Percentiles rank a stretch among this genome's conserved stretches.
Evolutionary conservation across 2,329 filamentous ascomycete genomes (phyloP).

Genomic region (Aspergillus nomiae): DNA sequence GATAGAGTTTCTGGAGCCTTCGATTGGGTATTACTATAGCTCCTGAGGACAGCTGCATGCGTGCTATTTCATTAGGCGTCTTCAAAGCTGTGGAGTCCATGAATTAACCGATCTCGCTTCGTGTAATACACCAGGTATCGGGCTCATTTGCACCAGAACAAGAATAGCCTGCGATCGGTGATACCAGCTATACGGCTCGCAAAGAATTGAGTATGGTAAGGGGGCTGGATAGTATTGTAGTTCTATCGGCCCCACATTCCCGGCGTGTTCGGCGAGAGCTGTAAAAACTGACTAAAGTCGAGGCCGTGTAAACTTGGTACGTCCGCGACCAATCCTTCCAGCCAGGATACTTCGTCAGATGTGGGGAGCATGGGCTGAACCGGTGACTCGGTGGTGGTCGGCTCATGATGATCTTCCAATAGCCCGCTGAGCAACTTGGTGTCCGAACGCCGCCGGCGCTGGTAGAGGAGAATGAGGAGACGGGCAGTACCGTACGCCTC

Average conservation of each 20-base stretch:
- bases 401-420: not conserved
- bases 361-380: constrained; percentile 20
- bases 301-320: constrained; percentile 43
- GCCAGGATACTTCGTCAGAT: constrained; percentile 38
- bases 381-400: not conserved
- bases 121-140: too few relatives aligned
- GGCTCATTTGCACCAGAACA: too few relatives aligned
- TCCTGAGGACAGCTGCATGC: too few relatives aligned
- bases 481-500: constrained; percentile 57
- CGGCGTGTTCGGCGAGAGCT: constrained; percentile 2
- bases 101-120: too few relatives aligned
- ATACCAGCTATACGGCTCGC: too few relatives aligned
- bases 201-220: too few relatives aligned
- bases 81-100: too few relatives aligned
- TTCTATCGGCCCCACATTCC: not conserved
- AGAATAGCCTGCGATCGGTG: too few relatives aligned
- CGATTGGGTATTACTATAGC: too few relatives aligned
- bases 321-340: constrained; percentile 45
- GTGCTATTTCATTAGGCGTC: too few relatives aligned
- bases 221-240: too few relatives aligned
- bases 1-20: too few relatives aligned
- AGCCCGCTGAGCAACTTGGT: constrained; percentile 25
- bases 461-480: constrained; percentile 55
- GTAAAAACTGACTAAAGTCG: constrained; percentile 35
- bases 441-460: constrained; percentile 47